Base-by-base conservation (phyloP, 495 filamentous ascomycete species). In the Penicillium waksmanii region DNA sequence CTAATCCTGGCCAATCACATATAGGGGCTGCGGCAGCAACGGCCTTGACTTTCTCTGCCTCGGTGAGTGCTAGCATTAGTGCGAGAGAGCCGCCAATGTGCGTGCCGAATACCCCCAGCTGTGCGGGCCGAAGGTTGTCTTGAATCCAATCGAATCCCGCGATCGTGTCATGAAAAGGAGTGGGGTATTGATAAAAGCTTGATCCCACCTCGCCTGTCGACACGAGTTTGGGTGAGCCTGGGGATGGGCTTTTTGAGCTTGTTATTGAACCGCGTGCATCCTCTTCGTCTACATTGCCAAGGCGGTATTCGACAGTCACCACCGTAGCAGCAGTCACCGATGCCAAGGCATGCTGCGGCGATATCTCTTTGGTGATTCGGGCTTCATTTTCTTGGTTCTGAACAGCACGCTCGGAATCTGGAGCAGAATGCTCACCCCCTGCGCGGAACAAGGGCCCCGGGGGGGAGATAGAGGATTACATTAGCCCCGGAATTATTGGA, bases 11-110 rank as follows among this genome's bases (percentile, higher is more conserved):
- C 76, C 76, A 79, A 64, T 79, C 75, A 35, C 73, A 77, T n/a
- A 79, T 35, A 2, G 76, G 76, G 6, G 73, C 68, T 9, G 68
- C 7, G 0, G 73, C 71, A 4, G 73, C 70, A 42, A 77, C 69
- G 17, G 73, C 73, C 25, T 66, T 64, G 25, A 79, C 67, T 12
- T 65, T 58, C 17, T 72, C 71, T 18, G 82, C 80, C 72, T 87
- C 85, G 38, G 84, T 87, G 44, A 87, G 66, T 0, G 83, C 80
- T 12, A 87, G 75, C 81, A 84, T 86, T 2, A 80, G 70, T 2
- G 85, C 84, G 33, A 87, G 69, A 0, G 79, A 79, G 13, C 83
- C 85, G 9, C 84, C 85, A 18, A 84, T 66, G 51, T 84, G 77
- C 31, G 81, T 77, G 34, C 84, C 85, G 55, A 76, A 75, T 18